Conservation (phyloP, 768 basidiomycete genomes). For the Hericium rajendrae region DNA sequence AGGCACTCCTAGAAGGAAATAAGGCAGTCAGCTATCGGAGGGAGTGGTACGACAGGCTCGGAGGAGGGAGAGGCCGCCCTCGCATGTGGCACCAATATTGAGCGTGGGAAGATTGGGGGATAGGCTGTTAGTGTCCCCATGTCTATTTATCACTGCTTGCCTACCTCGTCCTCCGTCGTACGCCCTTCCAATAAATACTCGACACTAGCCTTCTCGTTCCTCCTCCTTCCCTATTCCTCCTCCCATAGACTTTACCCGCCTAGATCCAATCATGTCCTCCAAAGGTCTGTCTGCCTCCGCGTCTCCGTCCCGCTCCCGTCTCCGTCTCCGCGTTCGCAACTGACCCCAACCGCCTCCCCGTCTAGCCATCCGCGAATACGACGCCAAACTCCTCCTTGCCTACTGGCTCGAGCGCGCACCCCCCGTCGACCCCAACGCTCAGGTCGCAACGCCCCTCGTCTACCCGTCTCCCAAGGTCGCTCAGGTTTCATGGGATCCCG, state of each 20-base stretch:
- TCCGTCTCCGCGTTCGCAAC: constrained; percentile 4
- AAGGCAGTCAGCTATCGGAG: background rate
- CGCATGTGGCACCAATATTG: background rate
- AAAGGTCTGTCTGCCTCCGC: constrained; percentile 5
- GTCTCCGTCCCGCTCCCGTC: background rate
- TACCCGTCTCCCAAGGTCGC: constrained; percentile 71
- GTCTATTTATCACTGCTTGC: background rate
- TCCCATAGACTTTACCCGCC: background rate
- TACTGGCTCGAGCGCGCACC: constrained; percentile 96
- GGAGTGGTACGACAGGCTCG: background rate
- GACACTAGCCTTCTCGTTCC: background rate
- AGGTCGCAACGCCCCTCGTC: constrained; percentile 45
- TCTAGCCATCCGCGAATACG: constrained; percentile 89
- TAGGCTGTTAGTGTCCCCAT: background rate
- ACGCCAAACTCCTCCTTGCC: constrained; percentile 94
- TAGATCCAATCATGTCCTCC: constrained; percentile 10
- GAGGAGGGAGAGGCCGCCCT: background rate
- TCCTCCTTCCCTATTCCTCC: background rate
- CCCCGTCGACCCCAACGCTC: constrained; percentile 54
- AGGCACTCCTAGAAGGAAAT: background rate
- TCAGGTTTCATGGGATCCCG: constrained; percentile 79
- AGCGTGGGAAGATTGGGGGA: constrained; percentile 15
- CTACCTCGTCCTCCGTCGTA: background rate
- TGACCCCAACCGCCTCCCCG: background rate
- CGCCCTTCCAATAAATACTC: constrained; percentile 12